Conservation (phyloP, 2,329 filamentous ascomycete species). For the Colletotrichum truncatum region DNA sequence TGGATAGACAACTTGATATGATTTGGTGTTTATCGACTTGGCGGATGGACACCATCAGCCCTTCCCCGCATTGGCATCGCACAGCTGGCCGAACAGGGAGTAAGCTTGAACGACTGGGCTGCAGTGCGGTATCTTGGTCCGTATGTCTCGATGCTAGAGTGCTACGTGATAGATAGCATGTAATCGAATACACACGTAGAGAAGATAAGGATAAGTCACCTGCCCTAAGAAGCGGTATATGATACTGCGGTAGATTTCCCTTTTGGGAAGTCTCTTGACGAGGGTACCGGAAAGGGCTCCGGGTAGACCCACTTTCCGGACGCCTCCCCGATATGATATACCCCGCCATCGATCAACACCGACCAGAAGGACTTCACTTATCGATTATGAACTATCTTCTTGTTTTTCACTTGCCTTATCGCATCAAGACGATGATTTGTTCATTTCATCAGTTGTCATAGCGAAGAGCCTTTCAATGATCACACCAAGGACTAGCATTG, state of each 20-base stretch:
- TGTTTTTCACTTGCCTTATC: no score
- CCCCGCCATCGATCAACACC: not conserved
- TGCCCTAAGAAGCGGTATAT: no score
- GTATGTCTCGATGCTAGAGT: not conserved
- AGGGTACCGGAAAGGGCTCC: slow-evolving; percentile 17
- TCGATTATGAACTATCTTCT: not conserved
- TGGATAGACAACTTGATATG: slow-evolving; percentile 10
- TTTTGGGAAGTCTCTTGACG: not conserved
- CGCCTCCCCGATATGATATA: slow-evolving; percentile 24
- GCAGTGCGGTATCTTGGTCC: not conserved
- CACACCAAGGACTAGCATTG: no score
- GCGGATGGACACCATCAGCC: not conserved
- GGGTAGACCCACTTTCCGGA: slow-evolving; percentile 25
- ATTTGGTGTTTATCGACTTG: not conserved
- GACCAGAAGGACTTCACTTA: not conserved
- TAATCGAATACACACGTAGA: not conserved
- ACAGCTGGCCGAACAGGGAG: slow-evolving; percentile 10
- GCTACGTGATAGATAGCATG: not conserved
- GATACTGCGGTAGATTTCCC: not conserved
- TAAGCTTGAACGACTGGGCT: not conserved
- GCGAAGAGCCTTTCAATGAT: no score
- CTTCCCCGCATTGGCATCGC: not conserved
- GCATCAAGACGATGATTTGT: no score
- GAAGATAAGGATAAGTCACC: not conserved
- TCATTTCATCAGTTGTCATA: no score